Evolutionary conservation across 257 asterid species (phyloP).

Genomic region (Solanum infundibuliforme): DNA sequence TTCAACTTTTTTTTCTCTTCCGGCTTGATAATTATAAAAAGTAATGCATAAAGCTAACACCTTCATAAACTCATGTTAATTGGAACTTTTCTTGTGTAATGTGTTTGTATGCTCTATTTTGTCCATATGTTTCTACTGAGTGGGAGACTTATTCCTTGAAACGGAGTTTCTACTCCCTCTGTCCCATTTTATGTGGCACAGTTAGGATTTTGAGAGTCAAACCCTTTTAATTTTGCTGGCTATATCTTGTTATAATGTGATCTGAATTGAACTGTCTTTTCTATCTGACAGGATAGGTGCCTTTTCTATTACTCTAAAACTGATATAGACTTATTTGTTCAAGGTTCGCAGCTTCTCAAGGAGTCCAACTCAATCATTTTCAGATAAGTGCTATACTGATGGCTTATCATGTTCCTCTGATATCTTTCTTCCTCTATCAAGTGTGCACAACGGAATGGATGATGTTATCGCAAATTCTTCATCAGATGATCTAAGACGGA

Average conservation of each 20-base stretch:
- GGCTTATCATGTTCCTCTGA: slow-evolving; percentile 35
- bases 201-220: not conserved
- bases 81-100: not conserved
- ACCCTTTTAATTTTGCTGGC: not conserved
- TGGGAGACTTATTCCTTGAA: not conserved
- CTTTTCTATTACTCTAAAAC: not conserved
- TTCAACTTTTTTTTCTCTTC: not conserved
- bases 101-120: not conserved
- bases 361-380: slow-evolving; percentile 28
- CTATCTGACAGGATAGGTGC: not conserved
- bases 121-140: not conserved
- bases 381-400: slow-evolving; percentile 26
- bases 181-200: not conserved
- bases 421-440: slow-evolving; percentile 14
- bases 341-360: slow-evolving; percentile 28
- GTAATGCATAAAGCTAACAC: not conserved
- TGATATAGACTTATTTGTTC: not conserved
- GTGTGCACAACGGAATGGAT: slow-evolving; percentile 13
- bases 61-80: not conserved
- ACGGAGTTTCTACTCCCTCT: not conserved
- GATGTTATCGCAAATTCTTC: slow-evolving; percentile 13
- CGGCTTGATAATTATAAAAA: not conserved
- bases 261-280: not conserved
- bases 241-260: not conserved
- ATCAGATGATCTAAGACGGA: slow-evolving; percentile 7